A percentile compares a stretch with the other conserved stretches of the same genome.
Evolutionary conservation across 2,329 filamentous ascomycete genomes (phyloP).

Genomic region (Daldinia eschscholtzii): DNA sequence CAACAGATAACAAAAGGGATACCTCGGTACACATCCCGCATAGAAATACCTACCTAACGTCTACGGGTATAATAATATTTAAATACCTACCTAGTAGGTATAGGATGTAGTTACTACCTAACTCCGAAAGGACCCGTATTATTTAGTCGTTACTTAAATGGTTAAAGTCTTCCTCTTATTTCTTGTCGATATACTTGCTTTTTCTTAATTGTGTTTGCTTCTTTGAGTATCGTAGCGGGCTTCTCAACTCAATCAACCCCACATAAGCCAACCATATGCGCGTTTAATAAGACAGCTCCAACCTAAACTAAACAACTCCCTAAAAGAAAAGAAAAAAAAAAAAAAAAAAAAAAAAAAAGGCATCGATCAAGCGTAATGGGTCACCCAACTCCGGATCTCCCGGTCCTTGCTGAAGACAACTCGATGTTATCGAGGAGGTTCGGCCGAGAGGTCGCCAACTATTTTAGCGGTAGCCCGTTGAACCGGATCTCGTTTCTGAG

Average conservation of each 20-base stretch:
- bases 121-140: slow-evolving; percentile 16
- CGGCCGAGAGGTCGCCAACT: slow-evolving; percentile 84
- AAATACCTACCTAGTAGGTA: too few relatives aligned
- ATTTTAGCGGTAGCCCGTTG: slow-evolving; percentile 82
- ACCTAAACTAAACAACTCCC: neutral
- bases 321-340: neutral
- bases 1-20: slow-evolving; percentile 1
- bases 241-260: neutral
- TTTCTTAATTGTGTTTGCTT: neutral
- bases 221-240: neutral
- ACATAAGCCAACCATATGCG: slow-evolving; percentile 3
- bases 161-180: slow-evolving; percentile 1
- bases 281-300: neutral
- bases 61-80: neutral
- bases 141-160: slow-evolving; percentile 1
- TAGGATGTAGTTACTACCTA: slow-evolving; percentile 8
- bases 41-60: neutral
- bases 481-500: slow-evolving; percentile 86
- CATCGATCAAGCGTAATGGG: slow-evolving; percentile 49
- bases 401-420: slow-evolving; percentile 61
- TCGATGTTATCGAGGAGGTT: slow-evolving; percentile 82
- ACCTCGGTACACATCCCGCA: slow-evolving; percentile 1
- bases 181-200: neutral
- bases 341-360: slow-evolving; percentile 3
- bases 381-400: slow-evolving; percentile 58